Percentiles rank a stretch among this genome's conserved stretches.
phyloP scores from a whole-genome alignment of 345 rosid species.

The Geranium brycei region DNA sequence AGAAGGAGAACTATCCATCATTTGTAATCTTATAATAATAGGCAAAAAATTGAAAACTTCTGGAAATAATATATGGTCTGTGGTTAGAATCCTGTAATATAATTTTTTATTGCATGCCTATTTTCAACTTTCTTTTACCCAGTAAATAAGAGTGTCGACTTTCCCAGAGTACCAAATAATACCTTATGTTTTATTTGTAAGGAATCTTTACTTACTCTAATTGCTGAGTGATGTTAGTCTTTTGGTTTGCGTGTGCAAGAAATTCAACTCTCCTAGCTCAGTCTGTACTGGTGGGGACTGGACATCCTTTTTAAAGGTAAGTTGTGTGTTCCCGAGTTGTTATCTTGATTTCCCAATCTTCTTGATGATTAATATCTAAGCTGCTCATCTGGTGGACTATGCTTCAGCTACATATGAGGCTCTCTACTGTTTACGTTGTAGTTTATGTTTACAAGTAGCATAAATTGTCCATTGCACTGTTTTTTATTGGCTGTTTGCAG shows the following conservation, averaged over 20 bases:
- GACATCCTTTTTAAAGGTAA: constrained; percentile 82
- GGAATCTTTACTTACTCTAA: constrained; percentile 7
- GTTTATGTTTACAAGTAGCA: background rate
- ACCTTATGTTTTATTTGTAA: background rate
- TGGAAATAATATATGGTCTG: too few relatives aligned
- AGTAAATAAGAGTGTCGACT: too few relatives aligned
- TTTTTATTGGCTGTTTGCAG: background rate
- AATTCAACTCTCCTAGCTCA: constrained; percentile 88
- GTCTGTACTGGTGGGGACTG: constrained; percentile 60
- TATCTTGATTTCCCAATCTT: constrained; percentile 8
- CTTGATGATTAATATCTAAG: background rate
- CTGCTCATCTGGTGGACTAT: constrained; percentile 3
- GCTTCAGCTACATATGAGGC: background rate
- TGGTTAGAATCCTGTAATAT: too few relatives aligned
- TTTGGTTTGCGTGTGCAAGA: constrained; percentile 33
- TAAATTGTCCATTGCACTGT: background rate
- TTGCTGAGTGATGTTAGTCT: background rate
- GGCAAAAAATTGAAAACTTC: too few relatives aligned
- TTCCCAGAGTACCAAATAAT: too few relatives aligned
- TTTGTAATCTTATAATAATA: too few relatives aligned
- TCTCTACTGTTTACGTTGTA: background rate
- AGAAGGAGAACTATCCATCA: too few relatives aligned
- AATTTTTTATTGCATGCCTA: too few relatives aligned
- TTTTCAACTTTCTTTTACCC: too few relatives aligned
- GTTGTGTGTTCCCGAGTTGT: constrained; percentile 3